Evolutionary conservation across 768 basidiomycete genomes (phyloP).

Genomic region (Austroboletus eburneus): DNA sequence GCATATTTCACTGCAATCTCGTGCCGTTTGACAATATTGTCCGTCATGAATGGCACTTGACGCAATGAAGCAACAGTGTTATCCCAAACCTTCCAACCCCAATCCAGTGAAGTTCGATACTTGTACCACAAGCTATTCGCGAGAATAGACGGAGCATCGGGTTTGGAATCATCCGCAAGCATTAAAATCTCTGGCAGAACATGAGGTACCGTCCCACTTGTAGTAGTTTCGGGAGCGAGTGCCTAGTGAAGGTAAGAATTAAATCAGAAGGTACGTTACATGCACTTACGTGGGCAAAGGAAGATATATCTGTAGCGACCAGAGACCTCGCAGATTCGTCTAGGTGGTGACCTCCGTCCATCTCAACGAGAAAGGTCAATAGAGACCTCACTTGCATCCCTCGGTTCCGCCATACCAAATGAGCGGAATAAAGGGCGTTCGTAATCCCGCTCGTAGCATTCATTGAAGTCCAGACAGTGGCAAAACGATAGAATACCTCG

Average conservation of each 20-base stretch:
- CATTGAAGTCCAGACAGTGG: slow-evolving; percentile 77
- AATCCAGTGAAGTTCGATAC: slow-evolving; percentile 65
- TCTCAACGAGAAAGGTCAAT: slow-evolving; percentile 57
- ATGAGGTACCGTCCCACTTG: slow-evolving; percentile 33
- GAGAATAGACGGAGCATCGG: slow-evolving; percentile 62
- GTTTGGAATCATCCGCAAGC: slow-evolving; percentile 54
- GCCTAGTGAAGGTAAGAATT: slow-evolving; percentile 28
- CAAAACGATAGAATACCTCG: slow-evolving; percentile 68
- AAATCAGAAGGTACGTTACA: not conserved
- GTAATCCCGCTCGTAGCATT: slow-evolving; percentile 53
- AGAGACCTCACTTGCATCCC: slow-evolving; percentile 65
- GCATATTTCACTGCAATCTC: slow-evolving; percentile 63
- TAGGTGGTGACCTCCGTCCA: slow-evolving; percentile 60
- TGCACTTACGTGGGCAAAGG: slow-evolving; percentile 55
- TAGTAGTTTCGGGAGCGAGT: slow-evolving; percentile 35
- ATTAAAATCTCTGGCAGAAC: slow-evolving; percentile 61
- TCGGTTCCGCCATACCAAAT: slow-evolving; percentile 58
- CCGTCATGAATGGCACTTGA: slow-evolving; percentile 56
- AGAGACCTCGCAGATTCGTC: slow-evolving; percentile 53
- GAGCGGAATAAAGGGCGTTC: slow-evolving; percentile 54
- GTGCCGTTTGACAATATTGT: slow-evolving; percentile 43
- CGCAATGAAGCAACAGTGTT: slow-evolving; percentile 73
- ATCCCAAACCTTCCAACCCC: slow-evolving; percentile 85
- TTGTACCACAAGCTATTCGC: slow-evolving; percentile 82
- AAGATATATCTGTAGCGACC: slow-evolving; percentile 53